Evolutionary conservation across 2,329 filamentous ascomycete genomes (phyloP), one percentile per base, ranked within the genome.

Genomic region (Xylaria sp.): DNA sequence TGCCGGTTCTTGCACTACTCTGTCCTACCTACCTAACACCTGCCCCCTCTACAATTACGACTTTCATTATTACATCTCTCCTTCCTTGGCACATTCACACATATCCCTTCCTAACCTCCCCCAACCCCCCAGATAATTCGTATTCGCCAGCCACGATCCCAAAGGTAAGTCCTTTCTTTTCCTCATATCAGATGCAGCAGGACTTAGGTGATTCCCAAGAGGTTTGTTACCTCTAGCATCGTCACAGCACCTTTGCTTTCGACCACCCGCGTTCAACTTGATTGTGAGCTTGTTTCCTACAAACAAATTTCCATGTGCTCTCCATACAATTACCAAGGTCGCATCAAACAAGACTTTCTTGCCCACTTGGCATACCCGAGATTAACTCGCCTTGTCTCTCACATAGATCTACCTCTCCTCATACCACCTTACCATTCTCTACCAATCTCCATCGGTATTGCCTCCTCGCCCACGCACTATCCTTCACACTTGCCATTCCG

Each of bases 1-100:
- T 42, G 23, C 54, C 54, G 11, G 54, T 58, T 28, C 20, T 42
- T 42, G 54, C 42, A 20, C 20, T 13, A 58, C 54, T 28, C 20
- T 58, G 36, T 42, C 54, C n/a, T 58, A 40, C 54, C 54, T 42
- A n/a, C 54, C 15, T 13, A 42, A 11, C 36, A 58, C 20, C 36
- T 42, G 36, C 20, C 36, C 23, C 31, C 33, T 40, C 36, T 42
- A 13, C 36, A 28, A 17, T 11, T 42, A 11, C 36, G 26, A 9
- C 36, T n/a, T 56, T 56, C 31, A 31, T 56, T n/a, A 38, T 23
- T 3, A 20, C 17, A 31, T 11, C 23, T 38, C n/a, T 56, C 23
- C n/a, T 33, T 38, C 11, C 51, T 20, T 38, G 6, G 31, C 49
- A n/a, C 26, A 53, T 49, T 28, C 13, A 53, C 26, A n/a, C 15